phyloP scores from a whole-genome alignment of 2,329 filamentous ascomycete genomes.

The Aspergillus aculeatinus region DNA sequence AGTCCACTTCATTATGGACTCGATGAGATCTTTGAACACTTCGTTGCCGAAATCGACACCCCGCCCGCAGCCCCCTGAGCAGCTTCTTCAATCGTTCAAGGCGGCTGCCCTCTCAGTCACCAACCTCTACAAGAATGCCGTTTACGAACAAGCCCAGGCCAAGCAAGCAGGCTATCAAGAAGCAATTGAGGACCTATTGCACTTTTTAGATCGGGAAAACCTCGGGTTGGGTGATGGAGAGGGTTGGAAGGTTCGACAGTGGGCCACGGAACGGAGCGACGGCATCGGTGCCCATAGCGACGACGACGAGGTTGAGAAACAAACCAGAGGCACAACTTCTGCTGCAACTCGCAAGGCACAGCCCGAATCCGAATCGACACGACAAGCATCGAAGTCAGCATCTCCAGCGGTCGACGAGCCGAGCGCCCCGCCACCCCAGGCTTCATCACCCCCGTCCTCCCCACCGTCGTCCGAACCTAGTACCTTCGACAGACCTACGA shows the following conservation, averaged over 20 bases:
- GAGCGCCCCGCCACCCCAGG: conserved; percentile 24
- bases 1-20: conserved; percentile 53
- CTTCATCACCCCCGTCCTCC: conserved; percentile 17
- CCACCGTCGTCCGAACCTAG: conserved; percentile 26
- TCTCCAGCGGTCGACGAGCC: conserved; percentile 30
- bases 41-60: conserved; percentile 57
- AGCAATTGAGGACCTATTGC: conserved; percentile 84
- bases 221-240: conserved; percentile 78
- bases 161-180: conserved; percentile 87
- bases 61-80: conserved; percentile 49
- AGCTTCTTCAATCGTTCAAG: conserved; percentile 84
- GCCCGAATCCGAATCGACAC: conserved; percentile 26
- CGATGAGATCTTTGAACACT: conserved; percentile 63
- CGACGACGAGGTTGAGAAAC: conserved; percentile 47
- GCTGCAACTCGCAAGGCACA: conserved; percentile 33
- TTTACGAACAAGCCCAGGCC: conserved; percentile 71
- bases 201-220: conserved; percentile 78
- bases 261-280: conserved; percentile 53
- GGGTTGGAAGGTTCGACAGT: conserved; percentile 64
- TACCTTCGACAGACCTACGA: conserved; percentile 30
- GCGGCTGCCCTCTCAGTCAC: conserved; percentile 90
- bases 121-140: conserved; percentile 91
- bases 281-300: conserved; percentile 42
- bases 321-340: conserved; percentile 39
- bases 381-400: conserved; percentile 31